These are phyloP conservation scores for Kurtzmaniella cleridarum DNA, from an alignment of 805 yeast species.

Conservation along the genomic window DNA sequence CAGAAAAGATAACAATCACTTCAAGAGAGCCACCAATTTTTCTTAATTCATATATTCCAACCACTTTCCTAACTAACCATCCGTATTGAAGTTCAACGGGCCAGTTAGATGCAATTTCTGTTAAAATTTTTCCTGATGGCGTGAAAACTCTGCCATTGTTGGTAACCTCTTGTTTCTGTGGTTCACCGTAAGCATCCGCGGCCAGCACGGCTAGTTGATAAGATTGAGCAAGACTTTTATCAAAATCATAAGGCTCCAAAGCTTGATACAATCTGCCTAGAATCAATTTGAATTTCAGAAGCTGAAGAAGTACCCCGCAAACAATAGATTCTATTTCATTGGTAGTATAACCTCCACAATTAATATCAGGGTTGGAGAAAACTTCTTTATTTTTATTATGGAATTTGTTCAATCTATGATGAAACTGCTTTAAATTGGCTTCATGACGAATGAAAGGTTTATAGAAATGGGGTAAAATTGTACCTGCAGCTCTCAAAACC, in stretches of 20 bases:
- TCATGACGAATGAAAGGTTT: conserved; percentile 92
- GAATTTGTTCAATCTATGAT: conserved; percentile 44
- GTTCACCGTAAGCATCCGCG: conserved; percentile 71
- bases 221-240: conserved; percentile 31
- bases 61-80: conserved; percentile 82
- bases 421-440: conserved; percentile 75
- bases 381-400: conserved; percentile 22
- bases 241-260: conserved; percentile 35
- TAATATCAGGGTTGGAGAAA: conserved; percentile 24
- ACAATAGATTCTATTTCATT: conserved; percentile 42
- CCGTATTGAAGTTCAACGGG: conserved; percentile 83
- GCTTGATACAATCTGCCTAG: conserved; percentile 54
- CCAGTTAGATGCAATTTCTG: conserved; percentile 83
- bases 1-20: conserved; percentile 75
- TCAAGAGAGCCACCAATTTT: conserved; percentile 15
- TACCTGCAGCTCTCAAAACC: conserved; percentile 72
- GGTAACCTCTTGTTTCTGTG: conserved; percentile 6
- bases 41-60: conserved; percentile 54
- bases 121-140: conserved; percentile 82
- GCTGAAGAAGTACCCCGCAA: conserved; percentile 59
- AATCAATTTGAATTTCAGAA: conserved; percentile 65
- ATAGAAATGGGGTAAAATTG: conserved; percentile 83
- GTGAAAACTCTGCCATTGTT: conserved; percentile 65
- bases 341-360: conserved; percentile 22
- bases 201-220: conserved; percentile 55